Conservation (phyloP, 805 yeast genomes). For the baker's yeast (Saccharomyces cerevisiae) region DNA sequence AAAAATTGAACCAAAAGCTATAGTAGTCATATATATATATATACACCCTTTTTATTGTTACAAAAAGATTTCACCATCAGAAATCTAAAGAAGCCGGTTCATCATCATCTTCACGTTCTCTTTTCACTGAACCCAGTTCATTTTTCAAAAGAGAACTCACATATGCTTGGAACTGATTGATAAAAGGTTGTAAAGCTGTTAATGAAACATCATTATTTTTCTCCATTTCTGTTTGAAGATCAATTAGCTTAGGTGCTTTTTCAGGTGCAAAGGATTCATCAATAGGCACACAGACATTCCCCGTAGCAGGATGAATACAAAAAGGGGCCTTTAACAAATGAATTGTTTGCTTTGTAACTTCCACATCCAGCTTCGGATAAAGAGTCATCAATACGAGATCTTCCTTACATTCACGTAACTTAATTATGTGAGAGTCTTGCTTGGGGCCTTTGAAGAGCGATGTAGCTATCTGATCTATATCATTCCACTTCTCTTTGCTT, state of each 20-base stretch:
- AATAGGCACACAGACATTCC: slow-evolving; percentile 87
- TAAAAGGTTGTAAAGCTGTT: slow-evolving; percentile 63
- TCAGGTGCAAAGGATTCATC: slow-evolving; percentile 56
- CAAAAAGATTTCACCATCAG: not conserved
- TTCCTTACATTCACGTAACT: slow-evolving; percentile 63
- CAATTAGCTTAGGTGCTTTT: slow-evolving; percentile 65
- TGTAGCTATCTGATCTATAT: slow-evolving; percentile 47
- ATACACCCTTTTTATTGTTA: not conserved
- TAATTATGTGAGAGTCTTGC: slow-evolving; percentile 31
- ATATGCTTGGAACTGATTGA: slow-evolving; percentile 56
- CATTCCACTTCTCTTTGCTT: slow-evolving; percentile 70
- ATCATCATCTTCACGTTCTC: slow-evolving; percentile 34
- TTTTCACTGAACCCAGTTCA: slow-evolving; percentile 36
- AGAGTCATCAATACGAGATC: slow-evolving; percentile 71
- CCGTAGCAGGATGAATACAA: slow-evolving; percentile 94
- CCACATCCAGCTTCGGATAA: slow-evolving; percentile 89
- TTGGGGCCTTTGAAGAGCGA: slow-evolving; percentile 13
- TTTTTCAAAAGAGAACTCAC: slow-evolving; percentile 50
- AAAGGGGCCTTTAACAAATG: slow-evolving; percentile 94
- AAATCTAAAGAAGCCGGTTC: not conserved
- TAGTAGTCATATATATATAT: not conserved
- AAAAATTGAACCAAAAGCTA: not conserved
- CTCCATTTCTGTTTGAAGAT: slow-evolving; percentile 58
- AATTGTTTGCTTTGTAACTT: slow-evolving; percentile 81
- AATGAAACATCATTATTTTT: slow-evolving; percentile 39